These are phyloP conservation scores for Gautieria morchelliformis DNA, from an alignment of 768 basidiomycete species.

Conservation along the genomic window DNA sequence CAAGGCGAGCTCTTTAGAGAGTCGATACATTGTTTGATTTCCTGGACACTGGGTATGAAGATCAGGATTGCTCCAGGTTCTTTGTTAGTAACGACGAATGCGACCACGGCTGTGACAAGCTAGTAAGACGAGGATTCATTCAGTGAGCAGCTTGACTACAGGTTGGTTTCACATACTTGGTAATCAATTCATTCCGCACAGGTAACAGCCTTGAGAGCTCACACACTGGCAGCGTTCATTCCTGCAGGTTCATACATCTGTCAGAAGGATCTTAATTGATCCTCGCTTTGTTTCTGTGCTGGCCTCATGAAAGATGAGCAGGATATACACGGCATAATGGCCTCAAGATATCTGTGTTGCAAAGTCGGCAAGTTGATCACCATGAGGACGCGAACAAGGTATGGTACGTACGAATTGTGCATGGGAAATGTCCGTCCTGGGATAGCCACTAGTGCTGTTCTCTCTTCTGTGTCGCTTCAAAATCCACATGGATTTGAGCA, in stretches of 20 bases:
- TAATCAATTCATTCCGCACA: constrained; percentile 64
- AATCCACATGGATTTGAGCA: constrained; percentile 43
- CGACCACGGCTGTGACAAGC: no score
- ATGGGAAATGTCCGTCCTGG: constrained; percentile 79
- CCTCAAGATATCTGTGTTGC: constrained; percentile 71
- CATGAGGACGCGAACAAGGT: no score
- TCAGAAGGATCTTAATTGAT: constrained; percentile 37
- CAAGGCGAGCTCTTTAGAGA: no score
- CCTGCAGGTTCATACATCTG: constrained; percentile 42
- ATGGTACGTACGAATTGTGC: constrained; percentile 47
- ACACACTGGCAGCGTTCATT: constrained; percentile 40
- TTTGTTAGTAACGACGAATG: no score
- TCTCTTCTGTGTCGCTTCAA: constrained; percentile 35
- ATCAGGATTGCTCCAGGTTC: no score
- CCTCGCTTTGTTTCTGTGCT: constrained; percentile 32
- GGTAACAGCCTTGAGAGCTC: constrained; percentile 50
- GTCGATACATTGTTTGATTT: no score
- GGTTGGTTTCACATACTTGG: constrained; percentile 47
- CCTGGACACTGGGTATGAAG: no score
- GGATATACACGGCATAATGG: constrained; percentile 48
- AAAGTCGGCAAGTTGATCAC: constrained; percentile 3
- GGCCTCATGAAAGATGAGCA: constrained; percentile 38
- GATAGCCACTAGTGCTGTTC: constrained; percentile 58
- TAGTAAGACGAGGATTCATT: no score
- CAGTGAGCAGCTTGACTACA: no score